Evolutionary conservation across 164 flowering plant genomes (phyloP).

Genomic region (Vitis labrusca): DNA sequence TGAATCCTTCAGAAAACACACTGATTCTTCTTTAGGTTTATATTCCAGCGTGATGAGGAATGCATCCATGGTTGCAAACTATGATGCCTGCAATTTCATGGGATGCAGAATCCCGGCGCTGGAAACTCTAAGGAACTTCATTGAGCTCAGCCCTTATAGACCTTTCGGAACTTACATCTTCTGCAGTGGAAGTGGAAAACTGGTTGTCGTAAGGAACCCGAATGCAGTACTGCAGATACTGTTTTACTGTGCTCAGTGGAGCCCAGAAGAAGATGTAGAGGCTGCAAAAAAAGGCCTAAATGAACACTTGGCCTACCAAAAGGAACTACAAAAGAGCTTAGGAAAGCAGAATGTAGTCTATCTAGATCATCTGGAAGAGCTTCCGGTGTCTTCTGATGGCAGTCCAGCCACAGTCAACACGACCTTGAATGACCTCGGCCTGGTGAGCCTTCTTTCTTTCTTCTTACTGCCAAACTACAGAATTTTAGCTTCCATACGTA

Average conservation of each 20-base stretch:
- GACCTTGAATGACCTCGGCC: constrained; percentile 54
- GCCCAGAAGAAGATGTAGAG: constrained; percentile 24
- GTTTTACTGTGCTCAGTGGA: constrained; percentile 54
- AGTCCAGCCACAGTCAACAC: constrained; percentile 6
- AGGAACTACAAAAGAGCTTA: constrained; percentile 33
- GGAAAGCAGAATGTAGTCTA: constrained; percentile 30
- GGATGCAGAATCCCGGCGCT: background rate
- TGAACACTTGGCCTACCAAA: constrained; percentile 50
- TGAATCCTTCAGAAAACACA: background rate
- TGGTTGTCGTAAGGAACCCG: constrained; percentile 41
- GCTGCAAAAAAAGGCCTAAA: constrained; percentile 36
- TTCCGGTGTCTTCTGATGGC: constrained; percentile 42
- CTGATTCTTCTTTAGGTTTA: too few relatives aligned
- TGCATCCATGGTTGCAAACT: background rate
- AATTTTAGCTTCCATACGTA: too few relatives aligned
- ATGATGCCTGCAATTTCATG: constrained; percentile 2
- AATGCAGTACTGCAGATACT: constrained; percentile 73
- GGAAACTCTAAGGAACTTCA: background rate
- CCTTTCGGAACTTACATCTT: constrained; percentile 8
- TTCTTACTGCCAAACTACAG: too few relatives aligned
- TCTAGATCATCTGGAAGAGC: constrained; percentile 32
- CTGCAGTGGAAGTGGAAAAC: background rate
- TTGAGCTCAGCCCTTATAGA: constrained; percentile 8
- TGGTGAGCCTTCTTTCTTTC: constrained; percentile 43
- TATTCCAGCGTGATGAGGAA: background rate